A percentile compares a stretch with the other conserved stretches of the same genome.
Evolutionary conservation across 2,329 filamentous ascomycete genomes (phyloP).

Genomic region (Aspergillus flavus): DNA sequence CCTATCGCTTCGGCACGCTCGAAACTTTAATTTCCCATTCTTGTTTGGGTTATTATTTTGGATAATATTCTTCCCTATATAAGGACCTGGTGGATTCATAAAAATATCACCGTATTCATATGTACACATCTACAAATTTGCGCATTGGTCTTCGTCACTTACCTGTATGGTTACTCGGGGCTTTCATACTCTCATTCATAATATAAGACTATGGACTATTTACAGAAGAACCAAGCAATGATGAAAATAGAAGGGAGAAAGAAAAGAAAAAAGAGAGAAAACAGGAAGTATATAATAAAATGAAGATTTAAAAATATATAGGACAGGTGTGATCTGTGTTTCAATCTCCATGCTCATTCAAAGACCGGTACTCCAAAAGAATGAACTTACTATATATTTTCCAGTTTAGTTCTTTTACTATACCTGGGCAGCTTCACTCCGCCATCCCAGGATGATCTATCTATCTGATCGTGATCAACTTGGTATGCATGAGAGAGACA

Average conservation of each 20-base stretch:
- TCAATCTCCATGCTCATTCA: neutral
- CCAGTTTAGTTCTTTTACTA: neutral
- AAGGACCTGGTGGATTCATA: neutral
- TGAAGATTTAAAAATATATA: neutral
- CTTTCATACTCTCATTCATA: neutral
- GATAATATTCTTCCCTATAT: neutral
- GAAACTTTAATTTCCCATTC: neutral
- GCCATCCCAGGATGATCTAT: neutral
- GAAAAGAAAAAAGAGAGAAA: neutral
- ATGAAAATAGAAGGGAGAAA: no score
- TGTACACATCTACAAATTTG: no score
- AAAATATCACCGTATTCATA: no score
- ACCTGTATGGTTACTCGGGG: neutral
- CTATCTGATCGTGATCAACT: neutral
- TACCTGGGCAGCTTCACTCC: neutral
- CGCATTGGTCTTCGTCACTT: neutral
- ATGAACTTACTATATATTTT: neutral
- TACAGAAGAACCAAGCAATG: no score
- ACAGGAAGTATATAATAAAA: neutral
- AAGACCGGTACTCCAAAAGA: neutral
- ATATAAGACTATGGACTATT: neutral
- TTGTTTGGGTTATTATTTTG: neutral
- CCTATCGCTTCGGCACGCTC: conserved; percentile 3
- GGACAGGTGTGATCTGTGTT: neutral
- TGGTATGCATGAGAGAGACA: neutral